phyloP scores from a whole-genome alignment of 169 alveolate species.

The Plasmodium billcollinsi region DNA sequence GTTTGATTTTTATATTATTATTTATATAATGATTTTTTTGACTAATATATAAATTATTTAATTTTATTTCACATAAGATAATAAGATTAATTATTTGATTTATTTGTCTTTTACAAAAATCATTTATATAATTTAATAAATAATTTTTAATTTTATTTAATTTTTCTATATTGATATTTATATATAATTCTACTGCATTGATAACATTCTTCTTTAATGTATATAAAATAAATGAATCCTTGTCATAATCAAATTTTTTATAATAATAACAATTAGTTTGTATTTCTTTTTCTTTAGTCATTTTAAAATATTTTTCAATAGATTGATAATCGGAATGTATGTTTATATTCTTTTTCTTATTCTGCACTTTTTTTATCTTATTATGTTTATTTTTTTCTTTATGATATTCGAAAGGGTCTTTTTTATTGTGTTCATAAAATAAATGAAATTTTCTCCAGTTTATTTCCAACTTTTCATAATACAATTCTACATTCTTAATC shows the following conservation, averaged over 20 bases:
- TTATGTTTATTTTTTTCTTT: background rate
- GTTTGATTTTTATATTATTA: constrained; percentile 3
- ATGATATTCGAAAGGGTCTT: background rate
- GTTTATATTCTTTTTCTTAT: constrained; percentile 10
- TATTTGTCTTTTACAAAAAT: constrained; percentile 49
- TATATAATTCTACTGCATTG: constrained; percentile 54
- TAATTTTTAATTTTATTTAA: constrained; percentile 64
- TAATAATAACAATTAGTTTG: constrained; percentile 34
- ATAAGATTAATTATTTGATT: constrained; percentile 36
- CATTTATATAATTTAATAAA: constrained; percentile 15
- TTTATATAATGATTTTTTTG: constrained; percentile 15
- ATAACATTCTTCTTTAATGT: constrained; percentile 25
- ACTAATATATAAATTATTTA: constrained; percentile 32
- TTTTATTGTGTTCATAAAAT: constrained; percentile 35
- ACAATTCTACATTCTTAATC: constrained; percentile 26
- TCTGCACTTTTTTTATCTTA: constrained; percentile 11
- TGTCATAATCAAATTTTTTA: constrained; percentile 22
- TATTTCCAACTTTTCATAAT: constrained; percentile 30
- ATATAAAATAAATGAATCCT: constrained; percentile 19
- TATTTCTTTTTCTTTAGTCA: constrained; percentile 25
- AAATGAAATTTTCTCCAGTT: constrained; percentile 69
- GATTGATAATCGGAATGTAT: constrained; percentile 22
- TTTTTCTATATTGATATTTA: constrained; percentile 54
- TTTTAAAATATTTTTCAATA: constrained; percentile 63
- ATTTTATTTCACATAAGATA: constrained; percentile 63